Evolutionary conservation across 441 rosid genomes (phyloP).

Genomic region (Melastoma candidum): DNA sequence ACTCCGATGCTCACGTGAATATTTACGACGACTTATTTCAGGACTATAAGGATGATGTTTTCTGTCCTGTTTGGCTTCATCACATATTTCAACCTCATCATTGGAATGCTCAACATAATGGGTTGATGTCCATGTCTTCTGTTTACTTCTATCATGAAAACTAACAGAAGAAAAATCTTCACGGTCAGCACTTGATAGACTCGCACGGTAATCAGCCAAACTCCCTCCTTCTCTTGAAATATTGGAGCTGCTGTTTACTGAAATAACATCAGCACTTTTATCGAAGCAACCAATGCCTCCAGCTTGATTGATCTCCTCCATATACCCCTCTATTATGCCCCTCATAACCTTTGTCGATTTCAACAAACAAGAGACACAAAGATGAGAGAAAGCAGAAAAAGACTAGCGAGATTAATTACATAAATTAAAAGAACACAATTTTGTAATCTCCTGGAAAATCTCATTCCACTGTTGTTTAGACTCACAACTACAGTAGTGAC

Average conservation of each 20-base stretch:
- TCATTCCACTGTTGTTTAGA: too few species aligned
- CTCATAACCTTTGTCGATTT: conserved; percentile 45
- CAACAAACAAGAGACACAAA: conserved; percentile 1
- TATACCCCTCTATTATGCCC: conserved; percentile 61
- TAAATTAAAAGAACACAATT: too few species aligned
- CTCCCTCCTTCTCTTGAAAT: conserved; percentile 16
- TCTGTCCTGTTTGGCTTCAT: conserved; percentile 24
- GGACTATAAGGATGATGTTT: conserved; percentile 34
- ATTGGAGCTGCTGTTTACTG: conserved; percentile 12
- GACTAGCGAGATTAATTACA: neutral
- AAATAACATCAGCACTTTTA: conserved; percentile 28
- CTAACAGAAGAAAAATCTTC: conserved; percentile 20
- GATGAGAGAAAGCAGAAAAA: neutral
- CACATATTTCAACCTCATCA: conserved; percentile 15
- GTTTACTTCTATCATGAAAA: conserved; percentile 19
- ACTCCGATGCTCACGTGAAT: conserved; percentile 25
- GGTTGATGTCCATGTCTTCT: conserved; percentile 17
- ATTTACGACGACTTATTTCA: conserved; percentile 25
- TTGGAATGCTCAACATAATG: conserved; percentile 20
- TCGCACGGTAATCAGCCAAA: conserved; percentile 18
- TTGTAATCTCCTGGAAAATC: too few species aligned
- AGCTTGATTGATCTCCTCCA: conserved; percentile 44
- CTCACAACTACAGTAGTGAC: too few species aligned
- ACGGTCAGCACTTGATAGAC: conserved; percentile 25
- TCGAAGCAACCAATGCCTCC: conserved; percentile 88